These are phyloP conservation scores for Boletellus ananiceps DNA, from an alignment of 768 basidiomycete genomes.

Conservation along the genomic window DNA sequence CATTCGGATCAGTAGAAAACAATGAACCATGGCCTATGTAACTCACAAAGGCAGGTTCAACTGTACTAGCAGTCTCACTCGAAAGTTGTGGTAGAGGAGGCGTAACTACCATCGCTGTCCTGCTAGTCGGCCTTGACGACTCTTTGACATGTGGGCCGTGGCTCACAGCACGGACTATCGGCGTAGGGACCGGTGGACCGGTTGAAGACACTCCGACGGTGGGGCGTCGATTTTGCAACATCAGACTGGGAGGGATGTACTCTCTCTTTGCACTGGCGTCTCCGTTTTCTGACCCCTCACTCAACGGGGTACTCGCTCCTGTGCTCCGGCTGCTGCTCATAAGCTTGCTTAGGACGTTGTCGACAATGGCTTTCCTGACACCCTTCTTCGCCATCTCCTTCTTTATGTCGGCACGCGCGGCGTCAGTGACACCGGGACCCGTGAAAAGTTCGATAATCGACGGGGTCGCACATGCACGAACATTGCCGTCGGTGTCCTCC, in stretches of 20 bases:
- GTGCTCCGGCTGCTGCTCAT: constrained; percentile 41
- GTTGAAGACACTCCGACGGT: constrained; percentile 30
- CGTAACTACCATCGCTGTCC: constrained; percentile 44
- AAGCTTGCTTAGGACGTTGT: constrained; percentile 68
- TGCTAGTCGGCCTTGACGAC: constrained; percentile 54
- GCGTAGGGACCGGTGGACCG: constrained; percentile 23
- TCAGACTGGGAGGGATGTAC: constrained; percentile 73
- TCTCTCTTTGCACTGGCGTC: constrained; percentile 39
- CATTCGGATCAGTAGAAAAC: not conserved
- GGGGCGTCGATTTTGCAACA: constrained; percentile 50
- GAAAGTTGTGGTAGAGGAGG: constrained; percentile 40
- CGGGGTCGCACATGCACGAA: constrained; percentile 79
- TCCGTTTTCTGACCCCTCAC: constrained; percentile 59
- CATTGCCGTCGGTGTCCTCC: constrained; percentile 87
- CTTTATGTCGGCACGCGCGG: constrained; percentile 89
- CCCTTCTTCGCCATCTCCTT: constrained; percentile 83
- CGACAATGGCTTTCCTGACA: constrained; percentile 84
- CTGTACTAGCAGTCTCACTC: constrained; percentile 41
- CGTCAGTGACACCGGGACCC: constrained; percentile 74
- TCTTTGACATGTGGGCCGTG: constrained; percentile 44
- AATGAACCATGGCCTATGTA: not conserved
- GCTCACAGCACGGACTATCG: constrained; percentile 44
- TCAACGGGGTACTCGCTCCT: constrained; percentile 41
- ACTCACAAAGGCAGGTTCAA: constrained; percentile 69
- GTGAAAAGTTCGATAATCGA: constrained; percentile 84